Evolutionary conservation across 2,329 filamentous ascomycete genomes (phyloP).

Genomic region (Thelonectria blattea): DNA sequence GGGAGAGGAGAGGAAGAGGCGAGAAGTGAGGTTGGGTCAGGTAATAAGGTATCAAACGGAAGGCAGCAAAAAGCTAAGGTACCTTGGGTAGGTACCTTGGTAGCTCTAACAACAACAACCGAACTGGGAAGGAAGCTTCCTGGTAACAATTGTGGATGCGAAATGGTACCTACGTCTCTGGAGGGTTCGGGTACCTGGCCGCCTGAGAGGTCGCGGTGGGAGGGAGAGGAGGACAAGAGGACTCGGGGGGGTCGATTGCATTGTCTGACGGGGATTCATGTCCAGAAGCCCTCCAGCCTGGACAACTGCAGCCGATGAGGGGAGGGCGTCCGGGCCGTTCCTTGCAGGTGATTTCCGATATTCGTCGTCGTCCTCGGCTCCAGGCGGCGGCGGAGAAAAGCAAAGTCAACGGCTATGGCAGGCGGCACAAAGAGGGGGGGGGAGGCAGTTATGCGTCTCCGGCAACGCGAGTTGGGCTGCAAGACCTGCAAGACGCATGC

Average conservation of each 20-base stretch:
- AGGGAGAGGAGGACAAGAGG: conserved; percentile 2
- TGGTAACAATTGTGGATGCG: conserved; percentile 14
- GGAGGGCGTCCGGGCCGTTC: neutral
- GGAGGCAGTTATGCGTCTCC: conserved; percentile 23
- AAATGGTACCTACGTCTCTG: conserved; percentile 6
- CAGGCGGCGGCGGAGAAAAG: conserved; percentile 6
- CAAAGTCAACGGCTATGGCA: conserved; percentile 12
- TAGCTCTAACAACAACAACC: conserved; percentile 18
- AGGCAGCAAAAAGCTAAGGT: conserved; percentile 12
- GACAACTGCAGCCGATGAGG: neutral
- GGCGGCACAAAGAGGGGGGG: conserved; percentile 15
- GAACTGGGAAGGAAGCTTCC: conserved; percentile 19
- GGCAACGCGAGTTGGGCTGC: conserved; percentile 34
- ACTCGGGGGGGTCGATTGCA: conserved; percentile 4
- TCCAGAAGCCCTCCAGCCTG: neutral
- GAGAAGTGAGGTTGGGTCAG: conserved; percentile 16
- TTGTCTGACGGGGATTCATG: conserved; percentile 7
- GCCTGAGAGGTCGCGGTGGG: conserved; percentile 10
- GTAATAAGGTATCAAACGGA: conserved; percentile 5
- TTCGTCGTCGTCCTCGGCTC: conserved; percentile 9
- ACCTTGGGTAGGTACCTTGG: no score
- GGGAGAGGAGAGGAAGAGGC: conserved; percentile 13
- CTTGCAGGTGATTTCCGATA: neutral
- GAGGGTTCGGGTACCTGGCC: conserved; percentile 9
- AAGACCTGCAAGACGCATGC: conserved; percentile 31